phyloP scores from a whole-genome alignment of 1,284 basidiomycete species.

The Ganoderma meredithae region DNA sequence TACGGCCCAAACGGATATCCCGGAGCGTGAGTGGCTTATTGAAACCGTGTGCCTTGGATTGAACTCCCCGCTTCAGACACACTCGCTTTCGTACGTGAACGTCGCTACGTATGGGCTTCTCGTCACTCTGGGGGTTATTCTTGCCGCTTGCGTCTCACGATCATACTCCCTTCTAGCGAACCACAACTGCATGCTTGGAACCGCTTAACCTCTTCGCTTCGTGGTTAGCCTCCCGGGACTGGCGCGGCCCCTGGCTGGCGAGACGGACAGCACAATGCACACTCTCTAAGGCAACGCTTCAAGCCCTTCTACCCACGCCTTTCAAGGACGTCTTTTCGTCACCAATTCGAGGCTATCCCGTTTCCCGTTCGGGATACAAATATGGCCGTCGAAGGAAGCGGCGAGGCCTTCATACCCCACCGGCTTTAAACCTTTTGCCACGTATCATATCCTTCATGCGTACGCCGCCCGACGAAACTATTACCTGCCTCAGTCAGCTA shows the following conservation, averaged over 20 bases:
- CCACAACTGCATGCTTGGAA: conserved; percentile 13
- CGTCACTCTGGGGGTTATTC: not conserved
- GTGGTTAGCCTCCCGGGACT: conserved; percentile 1
- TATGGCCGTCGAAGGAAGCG: conserved; percentile 3
- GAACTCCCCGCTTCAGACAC: not conserved
- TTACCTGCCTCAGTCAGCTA: not conserved
- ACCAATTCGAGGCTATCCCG: not conserved
- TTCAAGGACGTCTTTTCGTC: not conserved
- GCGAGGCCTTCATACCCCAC: conserved; percentile 6
- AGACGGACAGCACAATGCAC: not conserved
- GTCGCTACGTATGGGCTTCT: conserved; percentile 11
- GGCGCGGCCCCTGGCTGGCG: not conserved
- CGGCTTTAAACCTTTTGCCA: conserved; percentile 8
- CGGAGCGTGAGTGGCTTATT: conserved; percentile 18
- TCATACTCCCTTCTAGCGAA: conserved; percentile 17
- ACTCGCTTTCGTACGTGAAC: conserved; percentile 11
- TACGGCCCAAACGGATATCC: conserved; percentile 1
- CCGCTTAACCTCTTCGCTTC: conserved; percentile 15
- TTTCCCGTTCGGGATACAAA: not conserved
- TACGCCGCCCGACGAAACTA: not conserved
- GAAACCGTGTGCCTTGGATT: conserved; percentile 13
- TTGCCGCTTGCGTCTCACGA: conserved; percentile 12
- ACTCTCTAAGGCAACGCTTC: not conserved
- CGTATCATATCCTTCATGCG: too few relatives aligned
- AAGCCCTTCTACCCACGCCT: not conserved